Evolutionary conservation across 1,284 basidiomycete species (phyloP), one percentile per base, ranked within the genome.

Genomic region (Irpex sp.): DNA sequence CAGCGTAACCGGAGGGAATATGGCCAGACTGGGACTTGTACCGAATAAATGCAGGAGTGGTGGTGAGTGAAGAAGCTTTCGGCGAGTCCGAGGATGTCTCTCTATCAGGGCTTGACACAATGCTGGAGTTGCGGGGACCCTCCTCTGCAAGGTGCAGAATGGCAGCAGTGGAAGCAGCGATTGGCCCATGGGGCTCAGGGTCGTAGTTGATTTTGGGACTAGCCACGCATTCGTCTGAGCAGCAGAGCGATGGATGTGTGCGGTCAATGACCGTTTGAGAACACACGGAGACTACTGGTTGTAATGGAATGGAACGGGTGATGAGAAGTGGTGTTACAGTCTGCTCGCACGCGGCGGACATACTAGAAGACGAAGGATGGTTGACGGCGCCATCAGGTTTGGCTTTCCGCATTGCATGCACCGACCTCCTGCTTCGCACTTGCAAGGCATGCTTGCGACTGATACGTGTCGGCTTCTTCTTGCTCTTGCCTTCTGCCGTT

Each of bases 231-330:
- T 87, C 82, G 66, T 91, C 88, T 2, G 89, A 92, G 76, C 90
- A 93, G 76, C 92, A 93, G 66, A 92, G 82, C 21, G 90, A 89
- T 2, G 84, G 84, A 9, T 87, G 90, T 1, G 81, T 80, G 72
- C 88, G 88, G 77, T 91, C 89, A 76, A 92, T 91, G 75, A 91
- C 79, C 3, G 85, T 86, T 51, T 85, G 83, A 55, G 81, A 79
- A 68, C 84, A 84, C 40, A 81, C 66, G 11, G 78, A 75, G 55
- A 64, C 65, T 57, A 68, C 51, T 47, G 76, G 70, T 60, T 72
- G 70, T 19, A 75, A 21, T 34, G 62, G 57, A 8, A 48, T 48
- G 21, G 55, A 54, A 21, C 64, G 66, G 17, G 60, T 44, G 21
- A 54, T 59, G 11, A 62, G 56, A 34, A 61, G 34, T 67, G 69